phyloP scores from a whole-genome alignment of 225 moss, liverwort and hornwort species.

The Ulota crispa region DNA sequence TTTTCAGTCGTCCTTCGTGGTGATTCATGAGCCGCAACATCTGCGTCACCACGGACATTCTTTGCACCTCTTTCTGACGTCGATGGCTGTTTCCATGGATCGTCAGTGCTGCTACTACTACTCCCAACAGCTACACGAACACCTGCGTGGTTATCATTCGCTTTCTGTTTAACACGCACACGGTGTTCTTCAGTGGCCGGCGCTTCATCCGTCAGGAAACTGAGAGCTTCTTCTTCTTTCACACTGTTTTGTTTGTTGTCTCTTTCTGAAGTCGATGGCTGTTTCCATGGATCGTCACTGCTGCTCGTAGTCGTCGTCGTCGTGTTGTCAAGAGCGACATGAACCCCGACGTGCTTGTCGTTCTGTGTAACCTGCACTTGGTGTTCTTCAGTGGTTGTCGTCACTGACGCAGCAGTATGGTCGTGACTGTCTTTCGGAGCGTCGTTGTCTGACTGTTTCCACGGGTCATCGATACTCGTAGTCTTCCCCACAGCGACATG shows the following conservation, averaged over 20 bases:
- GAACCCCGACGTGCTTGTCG: slow-evolving; percentile 23
- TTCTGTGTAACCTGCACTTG: neutral
- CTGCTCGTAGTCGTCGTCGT: neutral
- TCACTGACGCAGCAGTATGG: slow-evolving; percentile 5
- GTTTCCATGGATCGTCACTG: slow-evolving; percentile 39
- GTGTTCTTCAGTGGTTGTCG: slow-evolving; percentile 15
- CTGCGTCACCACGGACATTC: neutral
- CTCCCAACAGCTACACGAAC: slow-evolving; percentile 26
- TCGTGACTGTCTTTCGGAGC: slow-evolving; percentile 2
- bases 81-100: slow-evolving; percentile 28
- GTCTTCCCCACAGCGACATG: slow-evolving; percentile 27
- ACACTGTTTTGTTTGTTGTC: neutral
- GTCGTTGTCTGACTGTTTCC: slow-evolving; percentile 16
- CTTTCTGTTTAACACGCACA: neutral
- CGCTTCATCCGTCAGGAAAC: neutral
- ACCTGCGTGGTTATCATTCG: slow-evolving; percentile 10
- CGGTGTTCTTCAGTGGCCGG: slow-evolving; percentile 14
- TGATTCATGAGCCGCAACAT: neutral
- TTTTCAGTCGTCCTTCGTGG: neutral
- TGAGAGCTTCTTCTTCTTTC: neutral
- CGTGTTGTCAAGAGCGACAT: slow-evolving; percentile 24
- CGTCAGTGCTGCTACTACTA: slow-evolving; percentile 14
- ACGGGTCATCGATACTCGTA: slow-evolving; percentile 22
- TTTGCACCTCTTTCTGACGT: neutral
- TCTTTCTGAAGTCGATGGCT: slow-evolving; percentile 11